Percentiles rank a stretch among this genome's conserved stretches.
These are phyloP conservation scores for Coriolopsis trogii DNA, from an alignment of 1,284 basidiomycete genomes.

Conservation along the genomic window DNA sequence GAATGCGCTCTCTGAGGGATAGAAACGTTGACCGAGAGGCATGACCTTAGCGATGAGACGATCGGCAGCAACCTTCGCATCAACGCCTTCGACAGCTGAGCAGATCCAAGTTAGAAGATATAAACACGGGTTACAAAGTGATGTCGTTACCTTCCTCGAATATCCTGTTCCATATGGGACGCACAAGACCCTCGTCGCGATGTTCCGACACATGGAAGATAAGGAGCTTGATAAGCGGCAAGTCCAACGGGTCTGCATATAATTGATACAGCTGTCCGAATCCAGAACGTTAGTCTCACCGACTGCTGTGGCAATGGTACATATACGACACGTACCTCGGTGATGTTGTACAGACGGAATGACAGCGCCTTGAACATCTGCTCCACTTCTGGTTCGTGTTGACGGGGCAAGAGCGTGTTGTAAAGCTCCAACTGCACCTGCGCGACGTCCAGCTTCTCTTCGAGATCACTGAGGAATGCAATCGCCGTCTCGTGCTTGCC, in stretches of 20 bases:
- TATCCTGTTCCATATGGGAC: conserved; percentile 88
- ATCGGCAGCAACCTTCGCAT: conserved; percentile 58
- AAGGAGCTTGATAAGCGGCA: conserved; percentile 85
- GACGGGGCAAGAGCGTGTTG: conserved; percentile 61
- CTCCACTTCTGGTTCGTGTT: conserved; percentile 60
- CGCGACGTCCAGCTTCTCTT: conserved; percentile 96
- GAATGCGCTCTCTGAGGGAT: conserved; percentile 90
- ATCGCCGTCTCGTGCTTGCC: conserved; percentile 85
- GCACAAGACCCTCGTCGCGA: conserved; percentile 80
- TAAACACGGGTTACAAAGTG: too few species aligned
- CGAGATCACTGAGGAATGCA: conserved; percentile 89
- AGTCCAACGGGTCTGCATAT: conserved; percentile 87
- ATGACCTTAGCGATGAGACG: conserved; percentile 65
- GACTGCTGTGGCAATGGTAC: neutral
- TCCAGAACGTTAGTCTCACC: neutral
- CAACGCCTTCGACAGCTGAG: conserved; percentile 52
- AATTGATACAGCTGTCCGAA: conserved; percentile 79
- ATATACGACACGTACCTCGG: conserved; percentile 53
- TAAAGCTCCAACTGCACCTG: conserved; percentile 94
- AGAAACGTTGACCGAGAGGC: conserved; percentile 81
- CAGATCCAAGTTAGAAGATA: neutral
- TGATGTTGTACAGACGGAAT: conserved; percentile 64
- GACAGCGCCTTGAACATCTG: conserved; percentile 59
- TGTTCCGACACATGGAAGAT: conserved; percentile 95
- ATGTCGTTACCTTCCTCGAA: conserved; percentile 70